Base-by-base conservation (phyloP, 352 stramenopile species). In the Pythium brachiatum region DNA sequence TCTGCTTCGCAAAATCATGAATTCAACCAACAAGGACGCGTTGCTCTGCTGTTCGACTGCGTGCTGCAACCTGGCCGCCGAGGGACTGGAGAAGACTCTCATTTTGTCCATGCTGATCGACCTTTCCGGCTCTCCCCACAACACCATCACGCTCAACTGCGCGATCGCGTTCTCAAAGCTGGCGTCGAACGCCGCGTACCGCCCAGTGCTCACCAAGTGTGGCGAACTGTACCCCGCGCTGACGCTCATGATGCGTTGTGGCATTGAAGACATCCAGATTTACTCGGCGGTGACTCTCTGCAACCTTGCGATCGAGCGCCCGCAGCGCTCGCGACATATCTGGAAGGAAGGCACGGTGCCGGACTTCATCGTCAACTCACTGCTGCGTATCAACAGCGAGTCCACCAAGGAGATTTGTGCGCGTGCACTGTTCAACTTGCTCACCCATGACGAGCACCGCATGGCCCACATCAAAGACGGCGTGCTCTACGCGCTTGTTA, bases 301-400 rank as follows among this genome's bases (percentile, higher is more conserved):
- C 68, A 95, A 94, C 57, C 64, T 96, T 23, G 83, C 83, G 0
- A 86, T 90, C 9, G 84, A 92, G 62, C 74, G 75, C 31, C 76
- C 71, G 0, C 69, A 86, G 39, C 77, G 84, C 1, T 77, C 76
- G 26, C 77, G 77, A 6, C 76, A 90, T 63, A 84, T 96, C 27
- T 94, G 85, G 85, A 90, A 89, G 52, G 85, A 94, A 78, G 85
- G 85, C 34, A 94, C 85, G 0, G 83, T 94, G 26, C 81, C 82
- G 9, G 87, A 96, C 69, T 95, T 96, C 41, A 94, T 96, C 51
- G 88, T 95, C 53, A 96, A 95, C 62, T 89, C 86, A 15, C 69
- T 96, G 29, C 64, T 96, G 36, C 85, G 88, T 12, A 94, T 94
- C 70, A 96, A 96, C 70, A 94, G 81, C 57, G 83, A 92, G 52